Percentiles rank a stretch among this genome's conserved stretches.
These are phyloP conservation scores for Tolypocladium ophioglossoides DNA, from an alignment of 2,329 filamentous ascomycete species.

Conservation along the genomic window DNA sequence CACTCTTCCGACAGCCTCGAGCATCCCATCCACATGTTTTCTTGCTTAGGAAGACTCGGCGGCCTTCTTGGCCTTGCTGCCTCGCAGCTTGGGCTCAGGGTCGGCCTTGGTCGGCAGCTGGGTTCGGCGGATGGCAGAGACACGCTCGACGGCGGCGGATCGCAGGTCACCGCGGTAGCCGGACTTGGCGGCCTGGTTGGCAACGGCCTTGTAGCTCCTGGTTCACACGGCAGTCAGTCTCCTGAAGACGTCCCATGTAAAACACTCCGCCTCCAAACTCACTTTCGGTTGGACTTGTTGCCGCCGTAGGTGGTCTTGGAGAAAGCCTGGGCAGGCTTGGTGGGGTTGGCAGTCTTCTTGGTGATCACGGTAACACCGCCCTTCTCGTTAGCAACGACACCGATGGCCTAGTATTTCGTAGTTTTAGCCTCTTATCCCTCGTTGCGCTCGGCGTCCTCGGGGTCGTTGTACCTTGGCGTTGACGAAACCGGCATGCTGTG, in stretches of 20 bases:
- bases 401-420: constrained; percentile 56
- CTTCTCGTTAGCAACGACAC: constrained; percentile 64
- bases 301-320: constrained; percentile 59
- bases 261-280: constrained; percentile 10
- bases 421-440: constrained; percentile 5
- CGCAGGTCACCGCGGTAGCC: constrained; percentile 78
- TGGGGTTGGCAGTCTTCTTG: constrained; percentile 67
- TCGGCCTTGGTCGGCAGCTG: constrained; percentile 70
- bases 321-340: constrained; percentile 61
- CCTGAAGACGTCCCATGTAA: neutral
- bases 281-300: constrained; percentile 66
- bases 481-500: constrained; percentile 79
- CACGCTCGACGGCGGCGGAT: constrained; percentile 70
- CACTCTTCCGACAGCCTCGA: neutral
- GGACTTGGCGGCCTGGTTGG: constrained; percentile 70
- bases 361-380: constrained; percentile 69
- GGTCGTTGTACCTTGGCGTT: constrained; percentile 69
- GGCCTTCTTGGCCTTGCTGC: constrained; percentile 69
- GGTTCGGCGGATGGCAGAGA: constrained; percentile 71
- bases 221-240: constrained; percentile 11
- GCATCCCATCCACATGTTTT: neutral
- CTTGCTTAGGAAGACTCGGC: constrained; percentile 26
- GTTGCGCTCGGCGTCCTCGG: neutral
- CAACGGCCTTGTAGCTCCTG: constrained; percentile 84
- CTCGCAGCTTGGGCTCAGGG: constrained; percentile 65